Base-by-base conservation (phyloP, 164 flowering plant species). In the Vitis labrusca region DNA sequence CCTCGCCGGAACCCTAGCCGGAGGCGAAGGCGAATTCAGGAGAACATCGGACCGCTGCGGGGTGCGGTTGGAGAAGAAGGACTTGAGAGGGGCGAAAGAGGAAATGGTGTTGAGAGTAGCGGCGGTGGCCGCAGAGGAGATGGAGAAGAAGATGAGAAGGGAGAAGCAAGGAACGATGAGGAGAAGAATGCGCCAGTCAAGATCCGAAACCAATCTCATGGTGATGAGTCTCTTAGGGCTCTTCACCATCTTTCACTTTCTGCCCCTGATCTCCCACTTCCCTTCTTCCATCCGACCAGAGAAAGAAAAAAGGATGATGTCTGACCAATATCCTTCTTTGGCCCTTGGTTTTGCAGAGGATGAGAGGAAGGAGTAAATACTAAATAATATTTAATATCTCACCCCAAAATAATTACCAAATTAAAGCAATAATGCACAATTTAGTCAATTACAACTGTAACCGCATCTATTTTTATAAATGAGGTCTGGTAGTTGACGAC, bases 131-230 rank as follows among this genome's bases (percentile, higher is more conserved):
- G 65, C 3, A 13, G 83, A 64, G 15, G 84, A 74, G 58, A 85
- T 16, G 5, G 82, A 78, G 60, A 86, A 10, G 67, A 81, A 77
- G 63, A 83, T 5, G 67, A 88, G 23, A 73, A 90, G 66, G 32
- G 76, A 77, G 61, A 88, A 69, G 13, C 85, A 76, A 14, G 79
- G 73, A 32, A 85, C 62, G 19, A 84, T 8, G 0, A 84, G 29
- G 16, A 89, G 29, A 44, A 82, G 71, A n/a, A 74, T 19, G 2
- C 90, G 86, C 83, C 88, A 79, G 67, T 89, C 76, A 51, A 84
- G 82, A 81, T 85, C 89, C 9, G 80, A 63, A 16, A 70, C 65
- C 71, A 78, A 68, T 67, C 32, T 79, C 14, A 69, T 59, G 44
- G 44, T 37, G 44, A 37, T 37, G 0, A 37, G 5, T 3, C 44